phyloP scores from a whole-genome alignment of 371 early-diverging fungal genomes.

The Batrachochytrium dendrobatidis region DNA sequence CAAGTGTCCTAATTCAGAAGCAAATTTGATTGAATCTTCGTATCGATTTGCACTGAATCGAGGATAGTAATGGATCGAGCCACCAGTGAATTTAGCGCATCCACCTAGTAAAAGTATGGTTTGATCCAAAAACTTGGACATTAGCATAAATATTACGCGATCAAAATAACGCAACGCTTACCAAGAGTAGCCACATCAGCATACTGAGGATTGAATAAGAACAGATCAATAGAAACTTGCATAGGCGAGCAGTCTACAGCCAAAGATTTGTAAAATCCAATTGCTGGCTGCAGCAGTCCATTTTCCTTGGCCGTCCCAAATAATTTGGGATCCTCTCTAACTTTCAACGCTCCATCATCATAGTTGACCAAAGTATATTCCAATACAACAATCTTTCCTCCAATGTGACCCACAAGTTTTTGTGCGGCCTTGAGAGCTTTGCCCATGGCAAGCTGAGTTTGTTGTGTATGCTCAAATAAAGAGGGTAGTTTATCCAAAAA shows the following conservation, averaged over 20 bases:
- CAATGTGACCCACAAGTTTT: constrained; percentile 73
- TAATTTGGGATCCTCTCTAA: constrained; percentile 77
- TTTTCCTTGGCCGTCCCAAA: constrained; percentile 77
- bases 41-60: constrained; percentile 81
- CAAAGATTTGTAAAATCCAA: constrained; percentile 86
- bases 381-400: constrained; percentile 86
- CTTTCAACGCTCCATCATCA: constrained; percentile 73
- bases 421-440: constrained; percentile 79
- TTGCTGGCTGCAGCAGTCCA: constrained; percentile 71
- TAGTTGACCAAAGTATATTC: constrained; percentile 75
- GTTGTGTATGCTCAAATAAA: constrained; percentile 77
- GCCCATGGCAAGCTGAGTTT: constrained; percentile 70
- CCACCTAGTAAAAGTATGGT: constrained; percentile 41
- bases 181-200: constrained; percentile 90
- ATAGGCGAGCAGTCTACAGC: constrained; percentile 87
- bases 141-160: too few species aligned
- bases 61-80: constrained; percentile 91
- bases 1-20: constrained; percentile 77
- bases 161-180: too few species aligned
- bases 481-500: constrained; percentile 67
- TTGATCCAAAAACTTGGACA: too few species aligned
- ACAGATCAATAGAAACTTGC: constrained; percentile 89
- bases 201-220: constrained; percentile 82
- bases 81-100: constrained; percentile 88
- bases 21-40: constrained; percentile 83